Conservation (phyloP, 208 protist species). For the Eutreptiella sp. region DNA sequence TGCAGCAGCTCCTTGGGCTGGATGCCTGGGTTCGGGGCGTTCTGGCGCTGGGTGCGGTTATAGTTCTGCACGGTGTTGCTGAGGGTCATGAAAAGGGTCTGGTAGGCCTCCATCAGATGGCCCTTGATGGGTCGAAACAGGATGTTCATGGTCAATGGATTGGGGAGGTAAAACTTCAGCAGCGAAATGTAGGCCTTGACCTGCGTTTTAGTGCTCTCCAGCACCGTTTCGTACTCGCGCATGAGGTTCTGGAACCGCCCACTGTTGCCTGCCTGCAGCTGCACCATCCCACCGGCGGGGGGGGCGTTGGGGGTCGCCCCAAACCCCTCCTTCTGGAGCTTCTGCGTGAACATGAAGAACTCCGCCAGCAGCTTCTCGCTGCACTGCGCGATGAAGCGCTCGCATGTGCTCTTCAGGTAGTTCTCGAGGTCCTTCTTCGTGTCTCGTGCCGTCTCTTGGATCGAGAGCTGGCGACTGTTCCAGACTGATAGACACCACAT, state of each 20-base stretch:
- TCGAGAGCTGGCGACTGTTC: constrained; percentile 3
- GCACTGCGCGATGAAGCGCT: constrained; percentile 22
- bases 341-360: not conserved
- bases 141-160: constrained; percentile 11
- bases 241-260: not conserved
- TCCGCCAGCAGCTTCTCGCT: not conserved
- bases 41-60: no score
- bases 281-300: no score
- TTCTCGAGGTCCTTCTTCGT: constrained; percentile 33
- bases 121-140: constrained; percentile 9
- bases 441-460: constrained; percentile 1
- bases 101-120: constrained; percentile 2
- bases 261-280: no score
- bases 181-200: not conserved
- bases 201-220: not conserved
- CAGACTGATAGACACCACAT: no score
- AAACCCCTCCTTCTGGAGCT: not conserved
- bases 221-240: constrained; percentile 6
- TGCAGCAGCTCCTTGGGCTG: no score
- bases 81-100: no score
- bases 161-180: constrained; percentile 19
- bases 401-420: constrained; percentile 11
- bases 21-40: no score
- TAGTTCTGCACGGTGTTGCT: no score
- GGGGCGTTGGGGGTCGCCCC: no score